These are phyloP conservation scores for Ophiostoma sp. DNA, from an alignment of 2,329 filamentous ascomycete genomes.

Conservation along the genomic window DNA sequence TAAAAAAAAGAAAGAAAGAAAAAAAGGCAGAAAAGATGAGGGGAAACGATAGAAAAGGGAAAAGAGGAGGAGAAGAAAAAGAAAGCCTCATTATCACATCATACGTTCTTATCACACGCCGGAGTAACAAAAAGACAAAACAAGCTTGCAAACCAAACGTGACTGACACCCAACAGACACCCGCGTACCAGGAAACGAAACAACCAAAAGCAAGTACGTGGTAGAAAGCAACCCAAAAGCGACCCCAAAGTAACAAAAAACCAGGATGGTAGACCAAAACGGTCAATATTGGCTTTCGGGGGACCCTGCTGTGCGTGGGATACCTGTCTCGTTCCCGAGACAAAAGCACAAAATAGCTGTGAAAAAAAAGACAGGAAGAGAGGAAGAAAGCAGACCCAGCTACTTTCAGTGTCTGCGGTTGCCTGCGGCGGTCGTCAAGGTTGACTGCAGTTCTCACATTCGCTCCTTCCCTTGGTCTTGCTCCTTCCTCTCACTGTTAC, in stretches of 20 bases:
- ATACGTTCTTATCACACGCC: not conserved
- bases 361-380: not conserved
- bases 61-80: not conserved
- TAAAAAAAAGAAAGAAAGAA: not conserved
- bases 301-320: not conserved
- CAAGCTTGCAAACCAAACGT: not conserved
- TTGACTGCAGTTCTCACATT: not conserved
- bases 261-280: not conserved
- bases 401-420: not conserved
- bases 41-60: too few species aligned
- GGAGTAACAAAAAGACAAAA: not conserved
- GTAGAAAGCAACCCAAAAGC: not conserved
- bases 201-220: not conserved
- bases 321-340: not conserved
- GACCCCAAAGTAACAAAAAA: not conserved
- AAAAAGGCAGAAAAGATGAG: not conserved
- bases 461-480: not conserved
- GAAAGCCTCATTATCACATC: not conserved
- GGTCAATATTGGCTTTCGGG: not conserved
- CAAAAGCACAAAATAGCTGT: not conserved
- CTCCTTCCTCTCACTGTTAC: not conserved
- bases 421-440: not conserved
- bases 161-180: not conserved
- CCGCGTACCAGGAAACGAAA: not conserved
- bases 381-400: not conserved